phyloP scores from a whole-genome alignment of 1,284 basidiomycete species.

The Coniferiporia sulphurascens region DNA sequence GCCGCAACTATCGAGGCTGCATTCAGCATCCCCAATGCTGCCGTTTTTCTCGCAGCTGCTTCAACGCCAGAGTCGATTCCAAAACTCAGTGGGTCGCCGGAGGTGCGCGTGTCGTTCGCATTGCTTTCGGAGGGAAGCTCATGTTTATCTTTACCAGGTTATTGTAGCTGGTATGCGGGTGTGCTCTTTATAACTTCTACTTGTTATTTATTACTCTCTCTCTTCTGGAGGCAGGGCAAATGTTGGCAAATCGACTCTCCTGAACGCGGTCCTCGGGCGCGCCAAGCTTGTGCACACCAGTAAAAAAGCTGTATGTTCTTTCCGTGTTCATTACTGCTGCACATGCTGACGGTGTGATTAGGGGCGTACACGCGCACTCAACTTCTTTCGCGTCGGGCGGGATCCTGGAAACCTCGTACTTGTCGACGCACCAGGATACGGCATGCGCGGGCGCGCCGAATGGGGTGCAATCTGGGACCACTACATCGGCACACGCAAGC shows the following conservation, averaged over 20 bases:
- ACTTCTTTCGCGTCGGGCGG: conserved; percentile 63
- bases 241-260: conserved; percentile 66
- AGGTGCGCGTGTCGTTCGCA: conserved; percentile 33
- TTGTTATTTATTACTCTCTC: neutral
- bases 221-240: conserved; percentile 47
- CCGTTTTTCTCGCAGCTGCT: conserved; percentile 44
- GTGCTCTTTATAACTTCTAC: neutral
- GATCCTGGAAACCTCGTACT: conserved; percentile 53
- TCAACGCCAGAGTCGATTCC: conserved; percentile 37
- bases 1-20: conserved; percentile 3
- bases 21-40: conserved; percentile 28
- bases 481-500: conserved; percentile 52
- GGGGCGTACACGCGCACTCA: conserved; percentile 66
- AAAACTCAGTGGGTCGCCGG: conserved; percentile 42
- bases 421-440: conserved; percentile 77
- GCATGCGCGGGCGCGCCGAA: conserved; percentile 62
- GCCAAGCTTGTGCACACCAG: conserved; percentile 55
- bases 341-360: conserved; percentile 24
- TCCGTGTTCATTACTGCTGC: neutral
- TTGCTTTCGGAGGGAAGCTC: neutral
- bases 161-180: conserved; percentile 44
- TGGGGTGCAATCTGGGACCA: conserved; percentile 67
- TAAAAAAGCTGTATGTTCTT: conserved; percentile 54
- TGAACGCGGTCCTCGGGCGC: conserved; percentile 62
- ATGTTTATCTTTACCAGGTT: conserved; percentile 31